Conservation (phyloP, 306 rosid species). For the Pterocarpus santalinus region DNA sequence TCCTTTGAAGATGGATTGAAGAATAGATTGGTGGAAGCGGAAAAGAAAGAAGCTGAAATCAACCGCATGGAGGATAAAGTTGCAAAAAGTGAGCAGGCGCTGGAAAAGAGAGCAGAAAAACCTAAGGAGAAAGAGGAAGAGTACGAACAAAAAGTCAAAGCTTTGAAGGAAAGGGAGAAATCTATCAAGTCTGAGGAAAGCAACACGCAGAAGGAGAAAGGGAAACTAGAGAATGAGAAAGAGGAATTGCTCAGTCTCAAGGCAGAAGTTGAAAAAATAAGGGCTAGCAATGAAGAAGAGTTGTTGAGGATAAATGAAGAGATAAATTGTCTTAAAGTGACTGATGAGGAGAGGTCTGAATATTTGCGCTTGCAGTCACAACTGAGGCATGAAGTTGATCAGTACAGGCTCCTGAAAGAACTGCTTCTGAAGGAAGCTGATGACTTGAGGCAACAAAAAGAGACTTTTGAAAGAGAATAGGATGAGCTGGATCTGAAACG, state of each 20-base stretch:
- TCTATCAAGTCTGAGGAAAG: slow-evolving; percentile 74
- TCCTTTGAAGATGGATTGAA: slow-evolving; percentile 78
- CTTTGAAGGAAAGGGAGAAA: slow-evolving; percentile 81
- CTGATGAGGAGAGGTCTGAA: slow-evolving; percentile 84
- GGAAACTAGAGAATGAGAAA: slow-evolving; percentile 63
- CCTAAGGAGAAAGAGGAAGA: slow-evolving; percentile 91
- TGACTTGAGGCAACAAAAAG: slow-evolving; percentile 87
- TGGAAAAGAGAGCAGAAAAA: slow-evolving; percentile 87
- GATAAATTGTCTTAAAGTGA: slow-evolving; percentile 68
- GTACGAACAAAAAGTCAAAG: slow-evolving; percentile 75
- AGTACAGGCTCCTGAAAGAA: slow-evolving; percentile 86
- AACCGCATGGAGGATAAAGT: slow-evolving; percentile 87
- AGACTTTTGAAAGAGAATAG: slow-evolving; percentile 96
- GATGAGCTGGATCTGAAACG: slow-evolving; percentile 91
- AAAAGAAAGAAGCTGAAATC: slow-evolving; percentile 88
- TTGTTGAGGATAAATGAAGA: slow-evolving; percentile 73
- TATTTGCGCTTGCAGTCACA: slow-evolving; percentile 79
- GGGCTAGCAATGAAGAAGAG: slow-evolving; percentile 70
- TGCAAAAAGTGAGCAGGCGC: slow-evolving; percentile 83
- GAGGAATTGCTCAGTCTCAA: slow-evolving; percentile 71
- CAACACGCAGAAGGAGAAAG: slow-evolving; percentile 67
- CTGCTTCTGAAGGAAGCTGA: slow-evolving; percentile 85
- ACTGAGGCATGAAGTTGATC: slow-evolving; percentile 83
- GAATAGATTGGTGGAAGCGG: slow-evolving; percentile 71
- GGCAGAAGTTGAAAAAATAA: slow-evolving; percentile 77